Evolutionary conservation across 2,329 filamentous ascomycete genomes (phyloP).

Genomic region (Sarocladiaceae sp.): DNA sequence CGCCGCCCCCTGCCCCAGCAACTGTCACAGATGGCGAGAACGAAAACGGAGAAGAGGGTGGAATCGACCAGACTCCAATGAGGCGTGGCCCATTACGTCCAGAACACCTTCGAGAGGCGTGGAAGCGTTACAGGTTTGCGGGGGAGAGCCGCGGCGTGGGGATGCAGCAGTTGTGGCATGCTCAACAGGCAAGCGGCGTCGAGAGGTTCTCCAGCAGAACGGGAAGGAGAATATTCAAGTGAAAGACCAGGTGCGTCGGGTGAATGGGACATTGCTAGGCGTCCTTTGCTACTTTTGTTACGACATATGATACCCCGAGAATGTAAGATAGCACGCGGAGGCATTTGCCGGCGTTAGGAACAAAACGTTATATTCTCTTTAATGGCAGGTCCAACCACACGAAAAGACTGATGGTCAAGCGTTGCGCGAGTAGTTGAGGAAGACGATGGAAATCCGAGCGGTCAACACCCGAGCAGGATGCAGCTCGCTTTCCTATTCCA

Average conservation of each 20-base stretch:
- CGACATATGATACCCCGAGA: constrained; percentile 7
- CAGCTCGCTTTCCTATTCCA: no score
- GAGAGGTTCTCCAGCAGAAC: constrained; percentile 53
- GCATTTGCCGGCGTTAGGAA: no score
- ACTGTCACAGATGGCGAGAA: constrained; percentile 16
- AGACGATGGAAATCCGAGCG: no score
- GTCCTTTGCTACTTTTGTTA: background rate
- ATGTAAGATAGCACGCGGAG: background rate
- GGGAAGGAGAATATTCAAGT: constrained; percentile 48
- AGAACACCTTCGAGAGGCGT: constrained; percentile 68
- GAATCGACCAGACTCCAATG: constrained; percentile 10
- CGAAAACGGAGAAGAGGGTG: constrained; percentile 8
- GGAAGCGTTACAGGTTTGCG: constrained; percentile 58
- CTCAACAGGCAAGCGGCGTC: constrained; percentile 51
- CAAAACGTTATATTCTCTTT: no score
- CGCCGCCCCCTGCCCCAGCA: constrained; percentile 24
- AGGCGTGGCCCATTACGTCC: constrained; percentile 55
- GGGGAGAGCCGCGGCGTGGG: constrained; percentile 59
- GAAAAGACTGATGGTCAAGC: no score
- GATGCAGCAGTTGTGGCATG: constrained; percentile 53
- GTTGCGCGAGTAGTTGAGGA: no score
- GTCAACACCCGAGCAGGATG: no score
- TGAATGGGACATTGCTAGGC: no score
- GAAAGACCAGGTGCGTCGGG: constrained; percentile 15
- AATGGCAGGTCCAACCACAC: no score